Evolutionary conservation across 495 filamentous ascomycete genomes (phyloP).

Genomic region (Aspergillus biplanus): DNA sequence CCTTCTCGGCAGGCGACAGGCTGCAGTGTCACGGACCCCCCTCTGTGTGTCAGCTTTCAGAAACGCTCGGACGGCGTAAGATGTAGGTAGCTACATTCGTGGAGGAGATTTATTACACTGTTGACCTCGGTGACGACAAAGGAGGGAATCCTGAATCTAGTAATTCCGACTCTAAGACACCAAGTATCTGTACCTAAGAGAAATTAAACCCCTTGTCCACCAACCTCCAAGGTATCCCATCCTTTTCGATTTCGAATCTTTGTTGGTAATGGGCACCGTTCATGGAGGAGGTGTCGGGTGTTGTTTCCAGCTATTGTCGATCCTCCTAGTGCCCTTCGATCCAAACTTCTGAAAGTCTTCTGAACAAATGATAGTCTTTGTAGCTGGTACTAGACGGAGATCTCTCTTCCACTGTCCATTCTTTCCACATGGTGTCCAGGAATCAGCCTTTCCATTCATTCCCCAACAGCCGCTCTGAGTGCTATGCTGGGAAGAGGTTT

Average conservation of each 20-base stretch:
- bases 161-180: not conserved
- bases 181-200: not conserved
- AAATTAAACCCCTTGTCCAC: not conserved
- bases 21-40: slow-evolving; percentile 34
- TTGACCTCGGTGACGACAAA: not conserved
- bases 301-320: slow-evolving; percentile 20
- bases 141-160: not conserved
- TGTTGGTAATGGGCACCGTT: not conserved
- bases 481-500: slow-evolving; percentile 14
- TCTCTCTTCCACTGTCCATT: slow-evolving; percentile 13
- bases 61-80: slow-evolving; percentile 25
- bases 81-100: slow-evolving; percentile 1
- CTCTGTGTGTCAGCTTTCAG: slow-evolving; percentile 25
- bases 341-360: not conserved
- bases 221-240: not conserved
- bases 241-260: not conserved
- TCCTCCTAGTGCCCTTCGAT: slow-evolving; percentile 6
- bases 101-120: not conserved
- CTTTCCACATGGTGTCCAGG: slow-evolving; percentile 29
- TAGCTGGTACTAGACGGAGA: slow-evolving; percentile 14
- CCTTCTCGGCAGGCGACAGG: slow-evolving; percentile 30
- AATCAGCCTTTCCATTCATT: slow-evolving; percentile 20
- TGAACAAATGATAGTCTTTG: not conserved
- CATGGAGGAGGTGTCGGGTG: slow-evolving; percentile 7
- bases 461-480: slow-evolving; percentile 20